These are phyloP conservation scores for Malassezia dermatis DNA, from an alignment of 1,284 basidiomycete genomes.

Conservation along the genomic window DNA sequence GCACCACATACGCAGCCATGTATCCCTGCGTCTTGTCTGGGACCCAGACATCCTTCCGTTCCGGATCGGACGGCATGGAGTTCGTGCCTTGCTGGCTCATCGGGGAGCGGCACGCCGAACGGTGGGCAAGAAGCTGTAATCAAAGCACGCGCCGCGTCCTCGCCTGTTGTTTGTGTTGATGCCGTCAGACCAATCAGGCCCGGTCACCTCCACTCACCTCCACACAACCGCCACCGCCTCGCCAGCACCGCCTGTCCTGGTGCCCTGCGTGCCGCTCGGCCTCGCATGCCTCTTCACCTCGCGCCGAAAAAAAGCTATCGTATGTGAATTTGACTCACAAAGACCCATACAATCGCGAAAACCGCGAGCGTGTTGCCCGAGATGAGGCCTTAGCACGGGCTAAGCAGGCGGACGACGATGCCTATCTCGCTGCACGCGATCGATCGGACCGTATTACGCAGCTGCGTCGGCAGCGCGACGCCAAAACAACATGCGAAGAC, in stretches of 20 bases:
- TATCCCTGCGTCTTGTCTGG: conserved; percentile 81
- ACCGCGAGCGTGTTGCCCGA: conserved; percentile 63
- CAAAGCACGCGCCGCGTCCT: neutral
- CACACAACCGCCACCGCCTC: conserved; percentile 1
- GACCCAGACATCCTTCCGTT: conserved; percentile 78
- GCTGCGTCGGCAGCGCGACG: conserved; percentile 10
- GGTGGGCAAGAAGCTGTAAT: neutral
- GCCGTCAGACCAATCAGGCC: conserved; percentile 9
- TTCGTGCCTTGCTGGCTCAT: conserved; percentile 1
- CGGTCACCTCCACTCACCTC: neutral
- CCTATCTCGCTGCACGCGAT: conserved; percentile 53
- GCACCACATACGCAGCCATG: conserved; percentile 75
- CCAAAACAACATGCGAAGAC: neutral
- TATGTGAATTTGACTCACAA: neutral
- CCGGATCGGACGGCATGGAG: conserved; percentile 57
- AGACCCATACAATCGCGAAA: conserved; percentile 65
- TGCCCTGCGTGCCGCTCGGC: neutral
- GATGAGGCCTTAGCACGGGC: conserved; percentile 58
- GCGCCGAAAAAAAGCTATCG: conserved; percentile 76
- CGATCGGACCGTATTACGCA: neutral
- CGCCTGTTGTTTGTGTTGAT: conserved; percentile 10
- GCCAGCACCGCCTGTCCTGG: neutral
- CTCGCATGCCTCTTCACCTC: conserved; percentile 30
- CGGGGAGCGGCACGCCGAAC: neutral
- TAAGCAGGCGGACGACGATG: conserved; percentile 61